Evolutionary conservation across 805 yeast genomes (phyloP), one percentile per base, ranked within the genome.

Genomic region (Hanseniaspora lachancei): DNA sequence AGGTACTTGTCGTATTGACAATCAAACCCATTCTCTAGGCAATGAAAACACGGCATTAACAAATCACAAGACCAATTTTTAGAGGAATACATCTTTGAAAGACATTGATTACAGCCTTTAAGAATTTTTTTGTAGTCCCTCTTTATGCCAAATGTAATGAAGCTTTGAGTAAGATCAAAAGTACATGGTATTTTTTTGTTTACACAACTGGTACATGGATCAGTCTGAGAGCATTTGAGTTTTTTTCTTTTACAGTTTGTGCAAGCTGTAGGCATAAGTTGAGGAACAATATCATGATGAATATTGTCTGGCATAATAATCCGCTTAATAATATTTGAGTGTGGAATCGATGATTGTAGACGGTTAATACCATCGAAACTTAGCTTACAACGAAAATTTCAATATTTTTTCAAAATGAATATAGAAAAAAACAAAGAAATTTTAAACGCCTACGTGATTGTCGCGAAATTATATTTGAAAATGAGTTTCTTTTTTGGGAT

Each of bases 161-260:
- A 36, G 41, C 38, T 20, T 16, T 38, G 59, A 29, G 49, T 46
- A 15, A 46, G 32, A 5, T 61, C 57, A 46, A 70, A 68, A 41
- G 58, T 61, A 23, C 61, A 55, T 35, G 64, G 64, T 29, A 59
- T 54, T 5, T 67, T 66, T 58, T 65, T 63, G 47, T 62, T 63
- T 2, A 61, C 56, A 58, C 72, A 68, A 50, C 63, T 61, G 21
- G 63, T 54, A 47, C 72, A 68, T 1, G 72, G 71, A 9, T 66
- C 55, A 46, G 61, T 52, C 24, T 69, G 60, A 51, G 68, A 70
- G 58, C 72, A 68, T 55, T 67, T 66, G 16, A 67, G 64, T 47
- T 68, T 68, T 32, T 66, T 60, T 27, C 54, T 62, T 6, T 63
- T 57, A 56, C 72, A 68, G n/a, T 44, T 38, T 7, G 24, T 16